phyloP scores from a whole-genome alignment of 1,139 yeast genomes.

The Yamadazyma atlantica region DNA sequence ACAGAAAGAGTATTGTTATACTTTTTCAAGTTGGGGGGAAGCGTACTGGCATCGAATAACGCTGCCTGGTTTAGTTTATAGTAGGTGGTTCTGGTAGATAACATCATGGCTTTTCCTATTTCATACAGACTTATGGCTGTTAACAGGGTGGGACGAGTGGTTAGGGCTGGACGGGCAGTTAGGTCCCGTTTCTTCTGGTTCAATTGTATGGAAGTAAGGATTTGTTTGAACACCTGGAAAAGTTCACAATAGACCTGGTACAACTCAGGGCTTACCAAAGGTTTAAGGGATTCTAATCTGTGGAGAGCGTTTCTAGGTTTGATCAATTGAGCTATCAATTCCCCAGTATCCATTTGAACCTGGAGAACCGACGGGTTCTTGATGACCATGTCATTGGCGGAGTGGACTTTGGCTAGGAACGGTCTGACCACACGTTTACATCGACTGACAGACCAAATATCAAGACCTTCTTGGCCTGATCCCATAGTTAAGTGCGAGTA shows the following conservation, averaged over 20 bases:
- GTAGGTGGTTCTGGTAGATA: constrained; percentile 36
- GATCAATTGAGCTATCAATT: constrained; percentile 6
- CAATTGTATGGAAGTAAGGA: constrained; percentile 19
- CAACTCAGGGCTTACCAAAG: constrained; percentile 26
- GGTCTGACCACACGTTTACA: constrained; percentile 41
- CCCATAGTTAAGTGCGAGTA: background rate
- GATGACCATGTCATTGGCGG: constrained; percentile 24
- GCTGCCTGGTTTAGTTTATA: constrained; percentile 30
- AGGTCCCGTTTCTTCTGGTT: background rate
- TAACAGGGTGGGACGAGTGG: constrained; percentile 18
- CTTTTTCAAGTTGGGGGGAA: constrained; percentile 22
- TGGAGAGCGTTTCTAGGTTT: constrained; percentile 25
- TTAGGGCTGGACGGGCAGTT: no score
- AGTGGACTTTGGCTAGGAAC: constrained; percentile 35
- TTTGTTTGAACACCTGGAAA: constrained; percentile 27
- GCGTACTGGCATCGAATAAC: constrained; percentile 32
- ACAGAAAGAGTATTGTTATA: constrained; percentile 25
- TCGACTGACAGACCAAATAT: constrained; percentile 13
- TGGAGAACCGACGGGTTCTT: constrained; percentile 9
- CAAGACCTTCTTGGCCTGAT: constrained; percentile 4
- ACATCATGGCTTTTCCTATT: constrained; percentile 34
- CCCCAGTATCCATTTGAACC: constrained; percentile 1
- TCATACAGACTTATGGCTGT: constrained; percentile 28
- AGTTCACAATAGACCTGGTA: constrained; percentile 31
- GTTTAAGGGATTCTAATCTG: constrained; percentile 26